A percentile compares a stretch with the other conserved stretches of the same genome.
Conservation (phyloP, 2,329 filamentous ascomycete genomes). For the Cercospora zeae-maydis region DNA sequence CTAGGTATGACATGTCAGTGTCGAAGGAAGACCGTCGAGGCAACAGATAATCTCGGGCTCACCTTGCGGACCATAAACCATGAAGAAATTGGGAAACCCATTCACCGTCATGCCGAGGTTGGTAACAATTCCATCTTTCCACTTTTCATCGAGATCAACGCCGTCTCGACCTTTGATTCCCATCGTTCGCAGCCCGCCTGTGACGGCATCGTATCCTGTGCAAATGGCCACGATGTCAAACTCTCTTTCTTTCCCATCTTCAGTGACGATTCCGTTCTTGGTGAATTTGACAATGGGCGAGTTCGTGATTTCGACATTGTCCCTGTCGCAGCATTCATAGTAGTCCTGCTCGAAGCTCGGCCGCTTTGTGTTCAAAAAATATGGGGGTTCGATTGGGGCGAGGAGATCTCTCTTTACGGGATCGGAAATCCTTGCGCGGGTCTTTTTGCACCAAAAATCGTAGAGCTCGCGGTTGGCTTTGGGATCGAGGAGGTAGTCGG, state of each 20-base stretch:
- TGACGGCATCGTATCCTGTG: slow-evolving; percentile 44
- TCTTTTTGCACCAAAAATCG: not conserved
- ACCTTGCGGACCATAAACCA: slow-evolving; percentile 13
- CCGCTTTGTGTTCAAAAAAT: slow-evolving; percentile 46
- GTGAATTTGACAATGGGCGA: slow-evolving; percentile 43
- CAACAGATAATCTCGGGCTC: not conserved
- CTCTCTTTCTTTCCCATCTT: slow-evolving; percentile 36
- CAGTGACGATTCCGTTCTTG: slow-evolving; percentile 44
- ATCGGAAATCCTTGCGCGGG: not conserved
- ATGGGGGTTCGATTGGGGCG: slow-evolving; percentile 42
- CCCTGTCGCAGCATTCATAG: not conserved
- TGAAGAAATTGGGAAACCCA: slow-evolving; percentile 40
- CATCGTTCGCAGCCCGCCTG: slow-evolving; percentile 38
- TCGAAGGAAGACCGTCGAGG: not conserved
- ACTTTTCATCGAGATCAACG: slow-evolving; percentile 42
- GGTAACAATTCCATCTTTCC: slow-evolving; percentile 42
- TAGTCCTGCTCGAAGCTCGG: slow-evolving; percentile 46
- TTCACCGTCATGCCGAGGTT: slow-evolving; percentile 38
- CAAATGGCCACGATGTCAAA: slow-evolving; percentile 45
- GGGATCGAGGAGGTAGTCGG: not conserved
- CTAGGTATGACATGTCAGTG: not conserved
- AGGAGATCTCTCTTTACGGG: slow-evolving; percentile 45
- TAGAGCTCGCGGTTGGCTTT: not conserved
- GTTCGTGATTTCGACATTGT: slow-evolving; percentile 33
- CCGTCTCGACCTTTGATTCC: slow-evolving; percentile 35